Evolutionary conservation across 371 early-diverging fungal genomes (phyloP), one percentile per base, ranked within the genome.

Genomic region (Mucor piriformis): DNA sequence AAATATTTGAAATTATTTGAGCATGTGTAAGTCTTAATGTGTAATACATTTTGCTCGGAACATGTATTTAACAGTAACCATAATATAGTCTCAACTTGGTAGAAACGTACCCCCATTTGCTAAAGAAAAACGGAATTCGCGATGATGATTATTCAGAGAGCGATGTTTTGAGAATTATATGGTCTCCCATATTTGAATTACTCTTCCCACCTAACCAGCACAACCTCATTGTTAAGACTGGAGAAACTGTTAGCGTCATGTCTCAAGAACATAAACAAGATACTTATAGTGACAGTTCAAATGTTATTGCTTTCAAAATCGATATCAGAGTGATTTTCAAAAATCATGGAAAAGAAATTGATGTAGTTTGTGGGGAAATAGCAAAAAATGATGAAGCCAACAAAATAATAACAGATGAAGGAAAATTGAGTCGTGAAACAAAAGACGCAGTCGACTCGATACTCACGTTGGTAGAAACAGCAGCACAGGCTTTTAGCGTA

Each of bases 401-500:
- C 34, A 54, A 54, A 50, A 18, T 54, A 54, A 54, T 61, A 42
- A 50, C 50, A 43, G 48, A 61, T 23, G 50, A 61, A 54, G 55
- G 55, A 40, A 61, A 54, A 27, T 25, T 43, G 34, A 49, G 40
- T 24, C 61, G 44, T 27, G 55, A 50, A 42, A 54, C 61, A 54
- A 61, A 61, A 24, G 43, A 61, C 34, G 55, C 61, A 38, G 54
- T 61, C 40, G 55, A 55, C 40, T 54, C 50, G 27, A 61, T 55
- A 23, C 40, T 61, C 27, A 21, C 54, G 29, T 48, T 54, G 34
- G 61, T 61, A 27, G 52, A 59, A 59, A 52, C 42, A 59, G 21
- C 51, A 59, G 59, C 59, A 59, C 59, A 59, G 51, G 52, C 59
- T 32, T 59, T 59, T 46, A 59, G 59, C 59, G 12, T 15, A 52